Conservation (phyloP, 768 basidiomycete genomes). For the Collybia sp. region DNA sequence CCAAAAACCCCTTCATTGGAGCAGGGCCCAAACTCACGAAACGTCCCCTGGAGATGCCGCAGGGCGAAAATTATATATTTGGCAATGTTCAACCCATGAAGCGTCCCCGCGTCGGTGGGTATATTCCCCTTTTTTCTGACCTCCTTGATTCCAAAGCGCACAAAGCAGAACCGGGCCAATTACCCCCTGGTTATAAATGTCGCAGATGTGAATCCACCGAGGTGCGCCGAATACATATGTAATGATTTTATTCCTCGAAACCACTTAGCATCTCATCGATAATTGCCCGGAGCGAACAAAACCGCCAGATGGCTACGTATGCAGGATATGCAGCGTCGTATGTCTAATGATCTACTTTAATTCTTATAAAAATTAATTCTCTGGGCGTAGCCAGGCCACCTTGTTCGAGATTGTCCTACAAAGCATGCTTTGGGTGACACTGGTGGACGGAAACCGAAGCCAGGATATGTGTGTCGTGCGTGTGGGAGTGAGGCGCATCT, state of each 20-base stretch:
- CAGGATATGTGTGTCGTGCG: constrained; percentile 87
- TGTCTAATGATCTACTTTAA: constrained; percentile 11
- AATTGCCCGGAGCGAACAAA: constrained; percentile 71
- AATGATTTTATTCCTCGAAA: not conserved
- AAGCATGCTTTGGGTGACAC: constrained; percentile 76
- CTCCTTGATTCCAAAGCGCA: constrained; percentile 8
- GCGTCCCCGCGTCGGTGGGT: constrained; percentile 50
- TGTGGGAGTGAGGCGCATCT: constrained; percentile 87
- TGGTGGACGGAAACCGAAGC: constrained; percentile 75
- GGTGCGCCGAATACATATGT: constrained; percentile 29
- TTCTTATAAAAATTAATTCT: constrained; percentile 2
- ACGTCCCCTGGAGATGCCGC: constrained; percentile 44
- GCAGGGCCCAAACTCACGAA: constrained; percentile 36
- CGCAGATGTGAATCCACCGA: constrained; percentile 72
- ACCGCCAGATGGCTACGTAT: constrained; percentile 83
- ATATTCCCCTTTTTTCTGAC: constrained; percentile 1
- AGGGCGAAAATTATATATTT: constrained; percentile 66
- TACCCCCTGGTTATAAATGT: constrained; percentile 73
- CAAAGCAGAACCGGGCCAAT: constrained; percentile 46
- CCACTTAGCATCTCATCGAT: constrained; percentile 64
- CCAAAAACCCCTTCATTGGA: constrained; percentile 66
- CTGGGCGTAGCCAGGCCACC: constrained; percentile 62
- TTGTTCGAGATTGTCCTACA: constrained; percentile 86
- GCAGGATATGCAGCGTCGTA: constrained; percentile 78
- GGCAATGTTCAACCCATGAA: constrained; percentile 59